phyloP scores from a whole-genome alignment of 192 early-diverging fungal species.

The Podila clonocystis region DNA sequence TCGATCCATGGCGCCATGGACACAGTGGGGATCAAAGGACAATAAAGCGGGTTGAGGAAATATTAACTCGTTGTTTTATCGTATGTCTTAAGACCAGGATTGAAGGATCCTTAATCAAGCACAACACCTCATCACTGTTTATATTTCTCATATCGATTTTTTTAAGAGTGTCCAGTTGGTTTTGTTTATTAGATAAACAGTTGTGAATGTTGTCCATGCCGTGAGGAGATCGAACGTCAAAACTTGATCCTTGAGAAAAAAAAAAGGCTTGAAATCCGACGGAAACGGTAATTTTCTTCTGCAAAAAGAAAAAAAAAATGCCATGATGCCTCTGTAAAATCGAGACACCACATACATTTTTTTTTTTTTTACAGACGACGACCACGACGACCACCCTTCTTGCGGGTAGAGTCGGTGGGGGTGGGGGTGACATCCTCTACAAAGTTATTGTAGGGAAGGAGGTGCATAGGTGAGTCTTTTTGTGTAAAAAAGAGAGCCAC shows the following conservation, averaged over 20 bases:
- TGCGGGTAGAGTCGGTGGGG: slow-evolving; percentile 98
- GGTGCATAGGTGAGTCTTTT: neutral
- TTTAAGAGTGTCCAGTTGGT: neutral
- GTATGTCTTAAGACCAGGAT: too few relatives aligned
- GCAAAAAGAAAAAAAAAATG: neutral
- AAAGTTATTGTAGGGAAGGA: slow-evolving; percentile 5
- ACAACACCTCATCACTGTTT: too few relatives aligned
- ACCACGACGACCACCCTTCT: slow-evolving; percentile 99
- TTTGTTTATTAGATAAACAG: neutral
- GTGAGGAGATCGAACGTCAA: neutral
- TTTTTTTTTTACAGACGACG: slow-evolving; percentile 82
- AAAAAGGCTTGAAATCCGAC: neutral
- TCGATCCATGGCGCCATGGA: too few relatives aligned
- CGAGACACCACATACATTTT: neutral
- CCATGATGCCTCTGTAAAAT: neutral
- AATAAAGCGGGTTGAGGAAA: too few relatives aligned
- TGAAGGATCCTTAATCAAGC: too few relatives aligned
- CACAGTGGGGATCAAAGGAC: too few relatives aligned
- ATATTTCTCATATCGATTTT: too few relatives aligned
- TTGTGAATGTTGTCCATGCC: neutral
- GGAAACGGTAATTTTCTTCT: neutral
- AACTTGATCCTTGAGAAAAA: neutral
- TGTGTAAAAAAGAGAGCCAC: slow-evolving; percentile 89
- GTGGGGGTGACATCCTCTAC: slow-evolving; percentile 99
- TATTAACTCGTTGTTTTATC: too few relatives aligned